Evolutionary conservation across 164 flowering plant genomes (phyloP), one percentile per base, ranked within the genome.

Genomic region (Aristolochia californica): DNA sequence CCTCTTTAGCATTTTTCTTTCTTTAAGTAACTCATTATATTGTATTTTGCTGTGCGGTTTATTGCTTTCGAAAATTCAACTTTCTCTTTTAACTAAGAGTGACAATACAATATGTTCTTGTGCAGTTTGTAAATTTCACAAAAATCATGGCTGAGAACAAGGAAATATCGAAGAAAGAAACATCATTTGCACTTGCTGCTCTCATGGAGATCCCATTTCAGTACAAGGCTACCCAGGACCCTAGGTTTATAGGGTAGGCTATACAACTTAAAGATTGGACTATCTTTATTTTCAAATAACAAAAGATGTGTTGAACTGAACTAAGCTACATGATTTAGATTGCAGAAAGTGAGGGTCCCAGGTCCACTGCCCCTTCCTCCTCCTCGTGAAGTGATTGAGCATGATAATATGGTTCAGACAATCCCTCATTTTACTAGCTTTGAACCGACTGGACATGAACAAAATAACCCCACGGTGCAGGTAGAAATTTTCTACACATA

Each of bases 141-240:
- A 79, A 84, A 61, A 84, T 90, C 56, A 90, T 84, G 88, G 80
- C 85, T 0, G 88, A 87, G 63, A 76, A 77, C 65, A 72, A 52
- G 21, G 81, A 78, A 15, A 25, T 65, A 24, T 66, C 80, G 14
- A 83, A 80, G 60, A 87, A 79, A 68, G 97, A 90, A 74, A 44
- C 95, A 52, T 83, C 81, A 7, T 90, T 90, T 76, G 95, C 97
- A 17, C 88, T 90, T 38, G 90, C 90, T 27, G 95, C 95, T 14
- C 83, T 90, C 48, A 90, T 90, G 97, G 95, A 90, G 67, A 84
- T 90, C 57, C 97, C 97, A 43, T 65, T 77, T 48, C 97, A 90
- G 62, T 90, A 81, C 67, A 80, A 69, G 73, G 88, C 90, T 43
- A 79, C 90, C 47, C 80, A 66, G 55, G 60, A 50, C 24, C 77